Evolutionary conservation across 768 basidiomycete species (phyloP).

Genomic region (Filobasidium floriforme): DNA sequence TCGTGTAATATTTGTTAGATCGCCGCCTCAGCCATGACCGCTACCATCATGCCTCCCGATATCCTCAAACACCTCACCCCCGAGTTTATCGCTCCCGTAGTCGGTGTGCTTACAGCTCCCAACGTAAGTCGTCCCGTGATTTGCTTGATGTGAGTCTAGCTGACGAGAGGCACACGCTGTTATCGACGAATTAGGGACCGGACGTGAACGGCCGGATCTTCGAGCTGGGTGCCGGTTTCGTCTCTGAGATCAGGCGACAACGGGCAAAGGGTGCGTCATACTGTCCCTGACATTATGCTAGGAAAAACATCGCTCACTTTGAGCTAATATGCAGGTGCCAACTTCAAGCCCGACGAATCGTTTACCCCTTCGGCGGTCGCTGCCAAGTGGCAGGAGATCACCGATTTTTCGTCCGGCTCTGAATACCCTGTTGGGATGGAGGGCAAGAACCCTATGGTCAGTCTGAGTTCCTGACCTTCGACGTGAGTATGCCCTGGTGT

Average conservation of each 20-base stretch:
- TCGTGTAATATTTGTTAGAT: constrained; percentile 50
- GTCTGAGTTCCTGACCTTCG: background rate
- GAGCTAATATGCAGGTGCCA: constrained; percentile 48
- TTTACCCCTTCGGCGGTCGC: constrained; percentile 96
- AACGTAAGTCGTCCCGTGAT: constrained; percentile 48
- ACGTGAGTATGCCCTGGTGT: background rate
- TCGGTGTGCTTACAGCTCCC: constrained; percentile 76
- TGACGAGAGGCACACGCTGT: background rate
- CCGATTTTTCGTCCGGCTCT: constrained; percentile 62
- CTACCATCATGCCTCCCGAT: constrained; percentile 87
- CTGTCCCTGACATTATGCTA: background rate
- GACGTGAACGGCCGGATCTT: constrained; percentile 54
- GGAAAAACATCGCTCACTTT: too few relatives aligned
- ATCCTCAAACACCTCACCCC: constrained; percentile 86
- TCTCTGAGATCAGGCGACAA: constrained; percentile 90
- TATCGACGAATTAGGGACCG: constrained; percentile 32
- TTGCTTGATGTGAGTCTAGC: background rate
- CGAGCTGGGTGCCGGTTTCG: constrained; percentile 86
- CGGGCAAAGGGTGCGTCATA: constrained; percentile 62
- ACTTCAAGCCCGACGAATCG: constrained; percentile 80
- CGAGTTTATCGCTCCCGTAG: constrained; percentile 85
- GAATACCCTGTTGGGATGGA: constrained; percentile 59
- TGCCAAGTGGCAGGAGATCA: constrained; percentile 71
- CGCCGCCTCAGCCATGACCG: constrained; percentile 95
- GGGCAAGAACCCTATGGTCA: constrained; percentile 50